Evolutionary conservation across 176 grass and related monocot genomes (phyloP).

Genomic region (Puya raimondii): DNA sequence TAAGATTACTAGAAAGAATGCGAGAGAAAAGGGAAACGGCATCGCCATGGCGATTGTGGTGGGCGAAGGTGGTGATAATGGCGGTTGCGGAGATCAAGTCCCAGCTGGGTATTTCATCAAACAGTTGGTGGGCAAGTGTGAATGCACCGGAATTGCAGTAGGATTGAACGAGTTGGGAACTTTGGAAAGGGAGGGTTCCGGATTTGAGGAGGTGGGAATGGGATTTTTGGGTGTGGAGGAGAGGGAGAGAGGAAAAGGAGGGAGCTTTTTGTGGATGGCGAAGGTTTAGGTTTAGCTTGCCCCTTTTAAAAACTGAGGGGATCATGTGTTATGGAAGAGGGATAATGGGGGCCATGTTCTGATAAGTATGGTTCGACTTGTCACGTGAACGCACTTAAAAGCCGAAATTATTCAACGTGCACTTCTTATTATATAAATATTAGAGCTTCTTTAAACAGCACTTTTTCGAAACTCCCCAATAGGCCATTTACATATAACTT

Average conservation of each 20-base stretch:
- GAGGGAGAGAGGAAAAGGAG: neutral
- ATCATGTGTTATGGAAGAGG: neutral
- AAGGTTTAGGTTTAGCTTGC: neutral
- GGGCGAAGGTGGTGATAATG: conserved; percentile 44
- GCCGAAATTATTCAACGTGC: too few relatives aligned
- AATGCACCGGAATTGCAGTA: neutral
- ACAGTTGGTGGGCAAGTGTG: conserved; percentile 16
- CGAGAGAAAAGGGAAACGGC: conserved; percentile 41
- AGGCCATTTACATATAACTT: too few relatives aligned
- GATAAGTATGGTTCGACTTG: too few relatives aligned
- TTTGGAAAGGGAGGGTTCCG: neutral
- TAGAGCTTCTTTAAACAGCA: too few relatives aligned
- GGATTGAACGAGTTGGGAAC: neutral
- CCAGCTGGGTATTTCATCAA: conserved; percentile 57
- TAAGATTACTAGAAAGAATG: conserved; percentile 23
- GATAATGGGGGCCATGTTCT: too few relatives aligned
- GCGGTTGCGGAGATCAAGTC: conserved; percentile 54
- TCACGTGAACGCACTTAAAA: too few relatives aligned
- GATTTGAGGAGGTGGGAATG: conserved; percentile 18
- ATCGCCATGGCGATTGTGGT: conserved; percentile 34
- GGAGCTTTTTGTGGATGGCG: neutral
- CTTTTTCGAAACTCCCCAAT: too few relatives aligned
- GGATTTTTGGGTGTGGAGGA: conserved; percentile 18
- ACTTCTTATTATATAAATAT: too few relatives aligned
- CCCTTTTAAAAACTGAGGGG: neutral